Conservation (phyloP, 768 basidiomycete genomes). For the Suillus sp. region DNA sequence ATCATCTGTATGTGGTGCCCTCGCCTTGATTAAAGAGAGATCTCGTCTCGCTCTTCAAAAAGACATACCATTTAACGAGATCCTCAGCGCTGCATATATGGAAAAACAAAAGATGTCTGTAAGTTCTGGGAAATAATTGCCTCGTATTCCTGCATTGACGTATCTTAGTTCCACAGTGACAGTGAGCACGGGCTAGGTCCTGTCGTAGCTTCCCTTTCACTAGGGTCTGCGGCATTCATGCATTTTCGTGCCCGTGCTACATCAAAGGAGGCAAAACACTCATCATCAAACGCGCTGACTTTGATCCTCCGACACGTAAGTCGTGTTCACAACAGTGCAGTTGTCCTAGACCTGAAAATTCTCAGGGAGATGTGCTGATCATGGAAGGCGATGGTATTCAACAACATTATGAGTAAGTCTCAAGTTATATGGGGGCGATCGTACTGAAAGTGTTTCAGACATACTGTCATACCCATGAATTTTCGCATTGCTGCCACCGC, state of each 20-base stretch:
- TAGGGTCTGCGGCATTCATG: constrained; percentile 80
- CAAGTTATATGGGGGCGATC: constrained; percentile 4
- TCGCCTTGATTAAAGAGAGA: constrained; percentile 58
- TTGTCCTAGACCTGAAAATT: constrained; percentile 12
- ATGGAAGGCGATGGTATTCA: constrained; percentile 77
- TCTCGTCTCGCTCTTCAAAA: constrained; percentile 47
- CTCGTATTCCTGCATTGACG: constrained; percentile 15
- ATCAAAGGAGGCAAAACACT: constrained; percentile 35
- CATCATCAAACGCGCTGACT: constrained; percentile 44
- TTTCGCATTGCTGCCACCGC: constrained; percentile 84
- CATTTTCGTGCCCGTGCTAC: constrained; percentile 61
- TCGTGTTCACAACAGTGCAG: constrained; percentile 9
- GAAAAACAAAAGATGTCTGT: constrained; percentile 85
- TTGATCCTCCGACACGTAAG: constrained; percentile 69
- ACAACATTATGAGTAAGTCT: constrained; percentile 66
- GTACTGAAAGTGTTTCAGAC: constrained; percentile 44
- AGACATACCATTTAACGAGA: constrained; percentile 64
- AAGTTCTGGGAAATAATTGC: constrained; percentile 24
- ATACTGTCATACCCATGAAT: constrained; percentile 72
- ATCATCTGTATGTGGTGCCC: constrained; percentile 57
- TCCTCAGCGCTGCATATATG: constrained; percentile 84
- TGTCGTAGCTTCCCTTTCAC: constrained; percentile 70
- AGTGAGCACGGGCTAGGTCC: constrained; percentile 74
- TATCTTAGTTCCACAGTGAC: constrained; percentile 74
- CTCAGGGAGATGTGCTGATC: constrained; percentile 73